Evolutionary conservation across 148 eudicot genomes (phyloP), one percentile per base, ranked within the genome.

Genomic region (Arctostaphylos glauca): DNA sequence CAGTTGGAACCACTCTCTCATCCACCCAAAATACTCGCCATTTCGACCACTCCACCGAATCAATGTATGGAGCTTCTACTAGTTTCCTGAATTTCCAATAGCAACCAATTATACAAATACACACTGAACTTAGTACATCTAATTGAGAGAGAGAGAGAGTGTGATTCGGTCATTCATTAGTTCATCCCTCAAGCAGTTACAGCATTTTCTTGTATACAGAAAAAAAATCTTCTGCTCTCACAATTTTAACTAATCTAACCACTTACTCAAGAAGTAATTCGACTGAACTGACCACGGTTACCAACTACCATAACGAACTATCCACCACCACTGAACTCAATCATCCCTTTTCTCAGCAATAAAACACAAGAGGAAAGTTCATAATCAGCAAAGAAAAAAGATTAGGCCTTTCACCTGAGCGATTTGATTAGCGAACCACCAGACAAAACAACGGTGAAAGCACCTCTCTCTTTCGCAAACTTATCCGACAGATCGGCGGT

Each of bases 1-100:
- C 89, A 75, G 85, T 84, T 6, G 92, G 90, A 78, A 92, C 95
- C 76, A 91, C 92, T 78, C 97, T 90, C 74, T 93, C 97, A 83
- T 93, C 97, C 85, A 89, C 90, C 91, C 93, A 93, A 77, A 93
- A 92, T n/a, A 93, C 88, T 52, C 84, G 85, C 94, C 97, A 93
- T 73, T 89, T 92, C 23, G 97, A 90, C 97, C 97, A 93, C 64
- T 92, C 92, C 76, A 92, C 86, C 13, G 88, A 83, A 55, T 83
- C 85, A 18, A 76, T 81, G 74, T 88, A 90, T 16, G 93, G 95
- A 41, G 86, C 64, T 84, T 91, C 91, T 44, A 83, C 77, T 75
- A 94, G 64, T 82, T 91, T 91, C 89, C 97, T 93, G 81, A 58
- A 68, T 76, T 7, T 48, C 15, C 59, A 48, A 70, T 15, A 78